Percentiles rank a stretch among this genome's conserved stretches.
Evolutionary conservation across 257 asterid species (phyloP).

Genomic region (Gentiana macrophylla): DNA sequence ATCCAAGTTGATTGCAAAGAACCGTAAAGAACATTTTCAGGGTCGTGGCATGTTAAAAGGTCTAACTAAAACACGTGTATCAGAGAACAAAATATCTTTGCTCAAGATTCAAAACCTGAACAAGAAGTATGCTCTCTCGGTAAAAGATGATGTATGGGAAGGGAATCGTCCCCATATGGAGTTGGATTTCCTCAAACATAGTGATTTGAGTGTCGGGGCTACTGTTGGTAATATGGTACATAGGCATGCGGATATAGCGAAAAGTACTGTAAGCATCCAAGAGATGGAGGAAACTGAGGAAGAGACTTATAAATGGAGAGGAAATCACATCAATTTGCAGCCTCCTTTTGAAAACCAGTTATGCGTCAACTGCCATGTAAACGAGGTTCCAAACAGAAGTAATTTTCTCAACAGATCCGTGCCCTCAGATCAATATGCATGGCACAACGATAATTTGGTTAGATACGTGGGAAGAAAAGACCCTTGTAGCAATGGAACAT

Average conservation of each 20-base stretch:
- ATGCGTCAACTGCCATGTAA: slow-evolving; percentile 3
- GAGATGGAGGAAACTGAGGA: slow-evolving; percentile 21
- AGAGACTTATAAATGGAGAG: slow-evolving; percentile 13
- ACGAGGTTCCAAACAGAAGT: slow-evolving; percentile 11
- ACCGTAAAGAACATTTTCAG: slow-evolving; percentile 18
- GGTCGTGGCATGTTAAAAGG: slow-evolving; percentile 24
- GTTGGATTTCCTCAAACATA: slow-evolving; percentile 5
- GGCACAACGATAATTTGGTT: slow-evolving; percentile 11
- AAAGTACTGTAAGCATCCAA: slow-evolving; percentile 6
- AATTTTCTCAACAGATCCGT: slow-evolving; percentile 12
- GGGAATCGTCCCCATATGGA: slow-evolving; percentile 9
- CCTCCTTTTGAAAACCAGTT: slow-evolving; percentile 16
- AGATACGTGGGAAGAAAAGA: slow-evolving; percentile 12
- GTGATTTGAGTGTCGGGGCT: slow-evolving; percentile 10
- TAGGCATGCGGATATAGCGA: slow-evolving; percentile 8
- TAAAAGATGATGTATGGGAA: slow-evolving; percentile 21
- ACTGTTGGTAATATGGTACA: slow-evolving; percentile 14
- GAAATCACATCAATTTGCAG: slow-evolving; percentile 21
- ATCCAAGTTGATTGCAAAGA: slow-evolving; percentile 19
- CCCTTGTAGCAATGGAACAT: slow-evolving; percentile 13
- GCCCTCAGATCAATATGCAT: slow-evolving; percentile 16
- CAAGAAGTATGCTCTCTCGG: slow-evolving; percentile 35
- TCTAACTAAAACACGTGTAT: neutral
- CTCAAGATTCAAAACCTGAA: slow-evolving; percentile 16
- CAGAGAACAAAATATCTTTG: slow-evolving; percentile 14